A percentile compares a stretch with the other conserved stretches of the same genome.
phyloP scores from a whole-genome alignment of 208 protist genomes.

The Trypanosoma congolense region DNA sequence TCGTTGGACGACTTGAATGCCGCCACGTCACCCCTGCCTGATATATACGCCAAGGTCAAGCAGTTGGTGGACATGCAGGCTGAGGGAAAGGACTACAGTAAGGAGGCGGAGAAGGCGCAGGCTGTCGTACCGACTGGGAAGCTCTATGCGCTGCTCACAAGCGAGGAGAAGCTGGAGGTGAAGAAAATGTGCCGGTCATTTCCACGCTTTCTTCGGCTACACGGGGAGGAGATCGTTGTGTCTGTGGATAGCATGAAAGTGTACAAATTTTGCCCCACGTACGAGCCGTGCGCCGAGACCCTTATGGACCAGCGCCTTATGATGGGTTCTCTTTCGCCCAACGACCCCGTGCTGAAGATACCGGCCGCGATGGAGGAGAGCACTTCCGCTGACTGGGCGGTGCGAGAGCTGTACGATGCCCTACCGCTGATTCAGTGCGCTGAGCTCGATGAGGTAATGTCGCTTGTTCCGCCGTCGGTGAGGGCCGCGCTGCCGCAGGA shows the following conservation, averaged over 20 bases:
- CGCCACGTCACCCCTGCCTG: conserved; percentile 49
- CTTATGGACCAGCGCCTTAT: conserved; percentile 59
- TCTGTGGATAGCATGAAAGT: conserved; percentile 70
- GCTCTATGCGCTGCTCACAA: conserved; percentile 63
- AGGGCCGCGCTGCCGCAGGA: conserved; percentile 53
- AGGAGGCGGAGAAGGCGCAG: conserved; percentile 30
- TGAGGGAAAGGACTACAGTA: conserved; percentile 54
- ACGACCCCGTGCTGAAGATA: conserved; percentile 64
- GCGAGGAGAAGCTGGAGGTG: conserved; percentile 47
- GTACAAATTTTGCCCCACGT: conserved; percentile 58
- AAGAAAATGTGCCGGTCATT: conserved; percentile 63
- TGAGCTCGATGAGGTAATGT: conserved; percentile 71
- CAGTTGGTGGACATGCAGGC: conserved; percentile 41
- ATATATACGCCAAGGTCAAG: conserved; percentile 50
- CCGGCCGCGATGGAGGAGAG: conserved; percentile 50
- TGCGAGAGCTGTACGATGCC: conserved; percentile 82
- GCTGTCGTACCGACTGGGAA: conserved; percentile 58
- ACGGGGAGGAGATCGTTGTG: conserved; percentile 69
- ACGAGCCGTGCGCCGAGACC: conserved; percentile 78
- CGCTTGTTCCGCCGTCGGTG: conserved; percentile 59
- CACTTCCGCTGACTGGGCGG: conserved; percentile 59
- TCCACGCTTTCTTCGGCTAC: conserved; percentile 76
- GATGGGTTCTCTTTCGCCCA: conserved; percentile 41
- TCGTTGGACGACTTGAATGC: conserved; percentile 53
- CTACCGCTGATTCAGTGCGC: conserved; percentile 80